Evolutionary conservation across 495 filamentous ascomycete genomes (phyloP).

Genomic region (Aspergillus olivimuriae): DNA sequence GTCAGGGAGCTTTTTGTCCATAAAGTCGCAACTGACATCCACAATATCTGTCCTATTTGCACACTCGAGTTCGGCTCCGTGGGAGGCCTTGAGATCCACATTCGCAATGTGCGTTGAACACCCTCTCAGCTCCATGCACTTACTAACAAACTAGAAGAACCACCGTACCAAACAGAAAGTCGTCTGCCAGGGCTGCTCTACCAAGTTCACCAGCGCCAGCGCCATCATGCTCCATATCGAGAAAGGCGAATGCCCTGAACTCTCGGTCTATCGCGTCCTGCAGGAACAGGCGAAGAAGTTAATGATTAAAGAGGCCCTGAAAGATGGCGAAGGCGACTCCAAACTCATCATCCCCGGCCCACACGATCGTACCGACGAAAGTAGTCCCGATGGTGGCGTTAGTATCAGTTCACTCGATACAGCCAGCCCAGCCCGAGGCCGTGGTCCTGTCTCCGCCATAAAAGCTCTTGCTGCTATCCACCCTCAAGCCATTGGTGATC

Average conservation of each 20-base stretch:
- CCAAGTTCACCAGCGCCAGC: slow-evolving; percentile 36
- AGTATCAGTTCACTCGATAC: not conserved
- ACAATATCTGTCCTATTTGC: slow-evolving; percentile 47
- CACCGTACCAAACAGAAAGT: slow-evolving; percentile 40
- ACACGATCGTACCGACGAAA: slow-evolving; percentile 7
- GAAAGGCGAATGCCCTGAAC: slow-evolving; percentile 32
- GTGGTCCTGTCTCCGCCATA: too few species aligned
- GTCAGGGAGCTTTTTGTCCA: slow-evolving; percentile 36
- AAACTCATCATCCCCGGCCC: slow-evolving; percentile 2
- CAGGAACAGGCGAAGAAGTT: slow-evolving; percentile 33
- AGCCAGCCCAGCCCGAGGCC: too few species aligned
- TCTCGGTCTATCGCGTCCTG: slow-evolving; percentile 24
- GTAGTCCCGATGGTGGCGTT: slow-evolving; percentile 5
- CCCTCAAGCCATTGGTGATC: not conserved
- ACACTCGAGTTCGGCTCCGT: slow-evolving; percentile 43
- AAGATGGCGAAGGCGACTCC: slow-evolving; percentile 4
- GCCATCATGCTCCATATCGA: slow-evolving; percentile 47
- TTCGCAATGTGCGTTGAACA: slow-evolving; percentile 16
- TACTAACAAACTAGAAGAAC: slow-evolving; percentile 13
- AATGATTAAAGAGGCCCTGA: slow-evolving; percentile 23
- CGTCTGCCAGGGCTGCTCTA: slow-evolving; percentile 39
- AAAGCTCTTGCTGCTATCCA: not conserved
- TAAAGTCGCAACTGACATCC: slow-evolving; percentile 32
- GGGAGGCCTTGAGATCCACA: slow-evolving; percentile 39
- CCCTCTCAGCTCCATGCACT: too few species aligned